Conservation (phyloP, 306 rosid genomes). For the Corylus avellana region DNA sequence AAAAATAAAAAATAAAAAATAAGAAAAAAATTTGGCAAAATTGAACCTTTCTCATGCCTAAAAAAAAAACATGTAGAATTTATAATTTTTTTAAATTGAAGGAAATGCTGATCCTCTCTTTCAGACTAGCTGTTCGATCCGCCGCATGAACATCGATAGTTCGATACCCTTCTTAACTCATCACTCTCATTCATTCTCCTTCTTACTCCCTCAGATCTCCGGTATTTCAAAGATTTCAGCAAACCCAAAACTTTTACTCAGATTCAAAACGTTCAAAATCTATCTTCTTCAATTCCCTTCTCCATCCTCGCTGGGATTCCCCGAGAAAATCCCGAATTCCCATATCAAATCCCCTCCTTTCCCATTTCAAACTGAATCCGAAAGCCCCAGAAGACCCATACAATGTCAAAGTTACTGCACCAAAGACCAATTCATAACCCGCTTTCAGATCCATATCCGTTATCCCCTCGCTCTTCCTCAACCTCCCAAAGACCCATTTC, state of each 20-base stretch:
- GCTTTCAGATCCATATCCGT: slow-evolving; percentile 44
- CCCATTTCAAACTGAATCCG: not conserved
- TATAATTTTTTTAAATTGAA: too few species aligned
- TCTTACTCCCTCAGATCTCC: not conserved
- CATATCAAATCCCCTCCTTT: not conserved
- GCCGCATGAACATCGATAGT: too few species aligned
- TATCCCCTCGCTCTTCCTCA: slow-evolving; percentile 54
- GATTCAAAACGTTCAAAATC: not conserved
- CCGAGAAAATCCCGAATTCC: not conserved
- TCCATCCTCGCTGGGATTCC: not conserved
- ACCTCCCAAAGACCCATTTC: slow-evolving; percentile 61
- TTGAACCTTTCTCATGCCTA: too few species aligned
- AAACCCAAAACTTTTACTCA: not conserved
- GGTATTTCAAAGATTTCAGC: not conserved
- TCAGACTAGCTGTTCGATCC: too few species aligned
- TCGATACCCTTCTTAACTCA: too few species aligned
- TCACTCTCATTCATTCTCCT: not conserved
- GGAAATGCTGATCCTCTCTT: too few species aligned
- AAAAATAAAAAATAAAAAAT: too few species aligned
- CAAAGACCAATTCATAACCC: slow-evolving; percentile 65
- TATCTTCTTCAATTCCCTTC: not conserved
- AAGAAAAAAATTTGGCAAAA: too few species aligned
- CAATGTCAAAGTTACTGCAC: slow-evolving; percentile 70
- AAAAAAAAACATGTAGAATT: too few species aligned
- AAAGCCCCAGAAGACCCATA: too few species aligned